A percentile compares a stretch with the other conserved stretches of the same genome.
phyloP scores from a whole-genome alignment of 441 rosid genomes.

The Gossypium lobatum region DNA sequence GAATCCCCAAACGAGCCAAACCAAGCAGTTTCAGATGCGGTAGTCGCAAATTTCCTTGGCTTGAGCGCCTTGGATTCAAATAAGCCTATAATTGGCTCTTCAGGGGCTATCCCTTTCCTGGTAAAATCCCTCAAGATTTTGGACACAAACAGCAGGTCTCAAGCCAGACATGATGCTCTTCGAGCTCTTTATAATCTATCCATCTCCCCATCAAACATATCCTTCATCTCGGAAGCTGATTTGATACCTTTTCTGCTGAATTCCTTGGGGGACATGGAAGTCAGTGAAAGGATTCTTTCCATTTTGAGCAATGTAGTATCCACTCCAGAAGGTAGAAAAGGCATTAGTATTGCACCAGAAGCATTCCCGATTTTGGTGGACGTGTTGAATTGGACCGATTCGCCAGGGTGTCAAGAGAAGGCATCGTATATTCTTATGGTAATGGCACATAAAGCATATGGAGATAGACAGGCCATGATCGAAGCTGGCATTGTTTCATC shows the following conservation, averaged over 20 bases:
- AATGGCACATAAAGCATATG: constrained; percentile 85
- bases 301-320: constrained; percentile 74
- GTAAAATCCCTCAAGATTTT: constrained; percentile 46
- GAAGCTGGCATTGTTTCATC: constrained; percentile 83
- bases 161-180: constrained; percentile 78
- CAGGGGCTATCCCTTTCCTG: constrained; percentile 84
- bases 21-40: constrained; percentile 67
- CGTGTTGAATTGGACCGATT: constrained; percentile 85
- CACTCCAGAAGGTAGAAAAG: constrained; percentile 76
- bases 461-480: constrained; percentile 82
- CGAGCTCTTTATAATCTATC: constrained; percentile 89
- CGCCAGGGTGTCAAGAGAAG: constrained; percentile 93
- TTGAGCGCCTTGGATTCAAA: constrained; percentile 85
- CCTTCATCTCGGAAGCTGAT: constrained; percentile 55
- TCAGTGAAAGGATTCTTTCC: constrained; percentile 75
- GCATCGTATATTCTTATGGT: constrained; percentile 78
- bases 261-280: constrained; percentile 80
- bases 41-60: constrained; percentile 86
- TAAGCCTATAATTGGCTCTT: constrained; percentile 86
- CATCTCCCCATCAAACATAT: constrained; percentile 50
- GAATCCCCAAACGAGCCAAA: constrained; percentile 47
- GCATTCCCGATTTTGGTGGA: constrained; percentile 75
- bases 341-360: constrained; percentile 47
- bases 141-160: constrained; percentile 36
- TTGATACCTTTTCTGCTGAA: constrained; percentile 52